phyloP scores from a whole-genome alignment of 2,329 filamentous ascomycete species.

The Chlorencoelia australis region DNA sequence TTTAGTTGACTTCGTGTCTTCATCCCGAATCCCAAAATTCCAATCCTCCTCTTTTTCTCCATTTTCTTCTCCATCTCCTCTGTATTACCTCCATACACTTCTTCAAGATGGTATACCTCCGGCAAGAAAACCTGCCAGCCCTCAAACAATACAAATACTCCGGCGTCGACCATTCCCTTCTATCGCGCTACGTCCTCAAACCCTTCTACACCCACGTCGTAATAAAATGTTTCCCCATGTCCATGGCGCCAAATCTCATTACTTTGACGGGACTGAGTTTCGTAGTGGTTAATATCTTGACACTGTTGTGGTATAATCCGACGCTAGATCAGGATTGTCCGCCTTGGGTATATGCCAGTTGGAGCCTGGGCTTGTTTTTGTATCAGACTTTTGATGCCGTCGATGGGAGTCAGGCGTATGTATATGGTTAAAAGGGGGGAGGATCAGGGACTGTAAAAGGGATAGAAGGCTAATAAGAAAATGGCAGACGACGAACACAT shows the following conservation, averaged over 20 bases:
- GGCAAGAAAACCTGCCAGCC: constrained; percentile 78
- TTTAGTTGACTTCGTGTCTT: not conserved
- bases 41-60: not conserved
- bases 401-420: constrained; percentile 85
- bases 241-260: constrained; percentile 84
- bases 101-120: constrained; percentile 79
- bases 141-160: constrained; percentile 95
- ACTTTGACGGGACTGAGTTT: constrained; percentile 87
- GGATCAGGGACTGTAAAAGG: not conserved
- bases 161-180: constrained; percentile 77
- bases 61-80: not conserved
- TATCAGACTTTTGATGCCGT: constrained; percentile 99
- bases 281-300: constrained; percentile 79
- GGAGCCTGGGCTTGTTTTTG: constrained; percentile 80
- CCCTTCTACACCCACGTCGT: constrained; percentile 94
- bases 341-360: constrained; percentile 87
- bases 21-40: not conserved
- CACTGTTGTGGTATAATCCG: constrained; percentile 93
- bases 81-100: not conserved
- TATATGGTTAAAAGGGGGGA: constrained; percentile 17
- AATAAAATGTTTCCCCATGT: constrained; percentile 90
- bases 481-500: constrained; percentile 63
- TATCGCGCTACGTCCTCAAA: constrained; percentile 90
- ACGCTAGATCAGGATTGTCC: constrained; percentile 88
- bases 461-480: constrained; percentile 7